Percentiles rank a stretch among this genome's conserved stretches.
Evolutionary conservation across 169 alveolate species (phyloP).

Genomic region (Plasmodium cynomolgi): DNA sequence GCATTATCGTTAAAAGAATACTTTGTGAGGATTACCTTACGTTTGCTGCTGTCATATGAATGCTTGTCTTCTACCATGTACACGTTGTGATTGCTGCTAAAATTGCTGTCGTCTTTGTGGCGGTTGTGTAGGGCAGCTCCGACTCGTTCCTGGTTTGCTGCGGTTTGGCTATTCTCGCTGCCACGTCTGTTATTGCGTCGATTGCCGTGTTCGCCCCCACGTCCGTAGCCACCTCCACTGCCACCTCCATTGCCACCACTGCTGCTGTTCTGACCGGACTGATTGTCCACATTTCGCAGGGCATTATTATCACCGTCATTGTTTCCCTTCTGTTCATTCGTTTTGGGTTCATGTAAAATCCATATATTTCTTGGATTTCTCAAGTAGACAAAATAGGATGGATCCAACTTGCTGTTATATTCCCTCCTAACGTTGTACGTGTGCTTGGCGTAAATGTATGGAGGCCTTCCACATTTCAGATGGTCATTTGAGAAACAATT

Average conservation of each 20-base stretch:
- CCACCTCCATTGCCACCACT: background rate
- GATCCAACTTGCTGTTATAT: constrained; percentile 4
- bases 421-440: constrained; percentile 16
- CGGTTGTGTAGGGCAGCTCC: background rate
- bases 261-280: background rate
- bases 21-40: background rate
- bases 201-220: background rate
- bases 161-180: background rate
- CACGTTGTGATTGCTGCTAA: background rate
- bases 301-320: constrained; percentile 1
- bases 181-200: background rate
- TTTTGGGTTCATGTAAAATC: background rate
- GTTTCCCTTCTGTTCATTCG: background rate
- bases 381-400: constrained; percentile 10
- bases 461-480: constrained; percentile 66
- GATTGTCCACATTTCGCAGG: background rate
- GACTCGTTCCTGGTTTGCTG: background rate
- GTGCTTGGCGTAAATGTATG: constrained; percentile 22
- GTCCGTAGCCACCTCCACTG: background rate
- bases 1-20: background rate
- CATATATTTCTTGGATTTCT: constrained; percentile 51
- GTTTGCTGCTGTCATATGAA: background rate
- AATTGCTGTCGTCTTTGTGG: background rate
- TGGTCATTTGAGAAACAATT: constrained; percentile 37
- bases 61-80: background rate